phyloP scores from a whole-genome alignment of 148 eudicot species.

The Polygonum aviculare region DNA sequence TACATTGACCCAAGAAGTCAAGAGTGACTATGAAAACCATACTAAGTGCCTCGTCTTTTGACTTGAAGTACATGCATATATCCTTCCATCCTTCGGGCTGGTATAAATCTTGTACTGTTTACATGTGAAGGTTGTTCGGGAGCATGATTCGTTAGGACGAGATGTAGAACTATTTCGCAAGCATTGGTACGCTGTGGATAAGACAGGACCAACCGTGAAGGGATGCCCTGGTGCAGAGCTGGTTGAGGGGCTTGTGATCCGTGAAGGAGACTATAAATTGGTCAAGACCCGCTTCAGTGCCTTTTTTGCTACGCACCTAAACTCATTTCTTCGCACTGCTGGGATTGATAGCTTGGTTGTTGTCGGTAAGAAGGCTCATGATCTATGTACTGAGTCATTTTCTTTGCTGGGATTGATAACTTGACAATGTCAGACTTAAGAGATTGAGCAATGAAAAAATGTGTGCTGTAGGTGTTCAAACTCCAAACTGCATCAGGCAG shows the following conservation, averaged over 20 bases:
- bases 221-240: slow-evolving; percentile 70
- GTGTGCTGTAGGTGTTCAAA: slow-evolving; percentile 66
- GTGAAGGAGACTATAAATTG: slow-evolving; percentile 72
- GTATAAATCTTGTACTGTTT: not conserved
- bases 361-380: slow-evolving; percentile 35
- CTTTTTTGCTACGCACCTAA: slow-evolving; percentile 77
- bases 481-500: slow-evolving; percentile 96
- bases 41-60: not conserved
- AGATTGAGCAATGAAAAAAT: not conserved
- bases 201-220: slow-evolving; percentile 60
- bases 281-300: slow-evolving; percentile 94
- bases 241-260: slow-evolving; percentile 70
- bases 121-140: slow-evolving; percentile 67
- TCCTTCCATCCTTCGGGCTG: not conserved
- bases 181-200: slow-evolving; percentile 47
- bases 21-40: not conserved
- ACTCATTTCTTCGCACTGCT: slow-evolving; percentile 52
- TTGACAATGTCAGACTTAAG: not conserved
- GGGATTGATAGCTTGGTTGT: slow-evolving; percentile 65
- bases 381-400: not conserved
- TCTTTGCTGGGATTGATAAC: not conserved
- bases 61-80: not conserved
- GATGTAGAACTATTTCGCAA: slow-evolving; percentile 84
- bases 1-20: too few relatives aligned
- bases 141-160: slow-evolving; percentile 88